Evolutionary conservation across 2,329 filamentous ascomycete genomes (phyloP).

Genomic region (Chaetomium sp.): DNA sequence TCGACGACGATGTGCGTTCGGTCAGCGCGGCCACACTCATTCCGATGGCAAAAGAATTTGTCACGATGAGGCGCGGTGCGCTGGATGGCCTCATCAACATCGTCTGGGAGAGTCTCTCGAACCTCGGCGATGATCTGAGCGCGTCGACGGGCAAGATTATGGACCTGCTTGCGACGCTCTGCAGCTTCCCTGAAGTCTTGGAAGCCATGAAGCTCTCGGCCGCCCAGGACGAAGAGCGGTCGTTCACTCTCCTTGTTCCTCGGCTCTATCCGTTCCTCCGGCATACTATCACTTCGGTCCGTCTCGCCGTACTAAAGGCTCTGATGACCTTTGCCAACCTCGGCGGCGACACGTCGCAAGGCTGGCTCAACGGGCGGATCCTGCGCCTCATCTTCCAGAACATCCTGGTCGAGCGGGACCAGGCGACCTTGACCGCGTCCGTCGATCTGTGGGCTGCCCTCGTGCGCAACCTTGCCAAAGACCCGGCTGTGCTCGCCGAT

Average conservation of each 20-base stretch:
- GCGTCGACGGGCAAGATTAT: constrained; percentile 97
- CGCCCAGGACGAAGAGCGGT: constrained; percentile 72
- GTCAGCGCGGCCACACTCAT: constrained; percentile 97
- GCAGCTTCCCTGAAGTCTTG: constrained; percentile 86
- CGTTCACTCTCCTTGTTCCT: constrained; percentile 87
- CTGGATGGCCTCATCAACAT: constrained; percentile 83
- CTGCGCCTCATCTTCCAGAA: constrained; percentile 91
- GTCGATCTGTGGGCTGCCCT: constrained; percentile 81
- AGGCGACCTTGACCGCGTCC: constrained; percentile 73
- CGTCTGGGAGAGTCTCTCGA: constrained; percentile 94
- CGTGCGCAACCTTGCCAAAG: constrained; percentile 59
- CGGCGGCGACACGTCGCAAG: constrained; percentile 69
- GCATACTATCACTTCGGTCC: constrained; percentile 94
- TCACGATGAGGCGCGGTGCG: constrained; percentile 70
- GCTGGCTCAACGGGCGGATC: constrained; percentile 88
- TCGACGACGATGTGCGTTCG: constrained; percentile 90
- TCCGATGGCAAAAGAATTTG: constrained; percentile 92
- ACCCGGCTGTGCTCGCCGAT: constrained; percentile 57
- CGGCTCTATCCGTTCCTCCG: constrained; percentile 92
- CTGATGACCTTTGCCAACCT: constrained; percentile 88
- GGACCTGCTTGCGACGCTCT: constrained; percentile 93
- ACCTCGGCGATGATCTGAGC: constrained; percentile 93
- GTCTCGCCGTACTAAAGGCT: constrained; percentile 86
- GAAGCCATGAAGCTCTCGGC: constrained; percentile 92
- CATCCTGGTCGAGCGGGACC: constrained; percentile 84